Evolutionary conservation across 345 rosid species (phyloP).

Genomic region (Eutrema japonicum): DNA sequence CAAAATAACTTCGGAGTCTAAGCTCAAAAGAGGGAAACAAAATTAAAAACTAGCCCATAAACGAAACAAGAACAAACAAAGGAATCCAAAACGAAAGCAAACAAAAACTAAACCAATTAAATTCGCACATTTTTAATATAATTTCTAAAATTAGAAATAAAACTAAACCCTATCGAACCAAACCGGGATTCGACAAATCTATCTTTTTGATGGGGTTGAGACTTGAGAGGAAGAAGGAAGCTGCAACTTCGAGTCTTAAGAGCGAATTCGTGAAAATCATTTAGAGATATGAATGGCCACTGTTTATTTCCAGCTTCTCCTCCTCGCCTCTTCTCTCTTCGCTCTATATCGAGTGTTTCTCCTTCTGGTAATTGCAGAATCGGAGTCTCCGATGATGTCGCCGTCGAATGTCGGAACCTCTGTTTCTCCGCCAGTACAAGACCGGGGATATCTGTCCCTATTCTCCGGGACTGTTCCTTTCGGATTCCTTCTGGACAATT

Average conservation of each 20-base stretch:
- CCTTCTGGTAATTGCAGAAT: conserved; percentile 47
- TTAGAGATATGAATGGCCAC: conserved; percentile 45
- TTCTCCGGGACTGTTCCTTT: conserved; percentile 79
- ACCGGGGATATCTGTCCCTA: conserved; percentile 60
- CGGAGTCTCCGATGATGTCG: conserved; percentile 43
- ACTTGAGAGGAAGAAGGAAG: conserved; percentile 27
- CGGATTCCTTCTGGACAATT: conserved; percentile 74
- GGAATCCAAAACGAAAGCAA: no score
- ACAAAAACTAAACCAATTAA: no score
- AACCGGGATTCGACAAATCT: no score
- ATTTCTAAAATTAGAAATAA: no score
- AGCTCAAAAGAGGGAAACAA: no score
- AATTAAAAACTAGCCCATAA: no score
- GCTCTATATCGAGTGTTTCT: conserved; percentile 32
- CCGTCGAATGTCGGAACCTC: conserved; percentile 68
- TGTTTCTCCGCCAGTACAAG: conserved; percentile 63
- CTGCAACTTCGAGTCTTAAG: conserved; percentile 13
- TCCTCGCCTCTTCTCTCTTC: conserved; percentile 46
- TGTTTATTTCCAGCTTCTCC: conserved; percentile 38
- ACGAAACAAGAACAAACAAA: no score
- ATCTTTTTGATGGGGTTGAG: background rate
- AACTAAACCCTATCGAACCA: no score
- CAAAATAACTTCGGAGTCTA: no score
- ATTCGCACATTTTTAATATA: no score
- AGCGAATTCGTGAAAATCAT: background rate